These are phyloP conservation scores for Fusarium subtropicale DNA, from an alignment of 2,329 filamentous ascomycete genomes.

Conservation along the genomic window DNA sequence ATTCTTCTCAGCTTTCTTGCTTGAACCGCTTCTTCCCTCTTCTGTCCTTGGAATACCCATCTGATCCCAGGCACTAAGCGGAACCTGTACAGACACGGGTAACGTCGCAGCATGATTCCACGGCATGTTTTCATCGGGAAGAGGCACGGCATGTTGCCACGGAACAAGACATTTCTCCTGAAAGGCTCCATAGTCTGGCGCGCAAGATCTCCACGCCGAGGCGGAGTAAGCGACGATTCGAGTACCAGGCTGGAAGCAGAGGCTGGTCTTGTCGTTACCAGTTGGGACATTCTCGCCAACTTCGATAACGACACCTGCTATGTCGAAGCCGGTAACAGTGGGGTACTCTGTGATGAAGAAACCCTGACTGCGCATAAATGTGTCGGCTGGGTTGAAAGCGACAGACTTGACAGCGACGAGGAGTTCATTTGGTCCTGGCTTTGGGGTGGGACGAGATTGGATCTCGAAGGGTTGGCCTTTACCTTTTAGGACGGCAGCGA, in stretches of 20 bases:
- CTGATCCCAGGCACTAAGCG: conserved; percentile 54
- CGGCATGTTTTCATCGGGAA: conserved; percentile 50
- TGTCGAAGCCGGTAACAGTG: conserved; percentile 57
- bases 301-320: conserved; percentile 57
- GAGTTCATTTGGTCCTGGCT: conserved; percentile 59
- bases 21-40: conserved; percentile 20
- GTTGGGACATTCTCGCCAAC: conserved; percentile 55
- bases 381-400: conserved; percentile 62
- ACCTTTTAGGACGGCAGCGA: conserved; percentile 53
- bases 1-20: conserved; percentile 30
- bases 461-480: conserved; percentile 55
- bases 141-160: conserved; percentile 54
- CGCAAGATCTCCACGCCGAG: conserved; percentile 56
- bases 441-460: conserved; percentile 55
- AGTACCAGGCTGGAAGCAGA: conserved; percentile 50
- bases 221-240: conserved; percentile 55
- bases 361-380: conserved; percentile 55
- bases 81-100: conserved; percentile 54
- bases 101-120: conserved; percentile 57
- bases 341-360: conserved; percentile 57
- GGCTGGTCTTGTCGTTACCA: conserved; percentile 11
- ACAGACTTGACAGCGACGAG: conserved; percentile 61
- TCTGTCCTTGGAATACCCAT: conserved; percentile 50
- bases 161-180: conserved; percentile 58
- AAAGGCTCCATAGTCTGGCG: conserved; percentile 61